Percentiles rank a stretch among this genome's conserved stretches.
These are phyloP conservation scores for Suillus decipiens DNA, from an alignment of 768 basidiomycete species.

Conservation along the genomic window DNA sequence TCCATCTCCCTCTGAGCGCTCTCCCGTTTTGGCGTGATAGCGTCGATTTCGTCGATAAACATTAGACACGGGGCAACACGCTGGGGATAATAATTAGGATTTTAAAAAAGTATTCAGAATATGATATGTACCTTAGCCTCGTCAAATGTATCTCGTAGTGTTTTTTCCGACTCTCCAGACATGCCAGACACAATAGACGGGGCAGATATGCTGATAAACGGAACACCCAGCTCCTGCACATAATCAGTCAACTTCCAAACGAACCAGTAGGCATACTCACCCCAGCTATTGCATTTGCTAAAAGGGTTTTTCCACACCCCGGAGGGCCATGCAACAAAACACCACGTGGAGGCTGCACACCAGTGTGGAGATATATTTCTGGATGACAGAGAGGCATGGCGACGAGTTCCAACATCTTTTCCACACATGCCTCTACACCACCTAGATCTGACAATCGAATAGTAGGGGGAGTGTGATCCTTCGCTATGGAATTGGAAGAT, in stretches of 20 bases:
- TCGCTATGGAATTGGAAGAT: slow-evolving; percentile 27
- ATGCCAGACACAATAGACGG: slow-evolving; percentile 97
- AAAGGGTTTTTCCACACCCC: slow-evolving; percentile 93
- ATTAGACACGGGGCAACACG: slow-evolving; percentile 89
- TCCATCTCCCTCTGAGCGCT: slow-evolving; percentile 99
- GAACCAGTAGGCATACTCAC: slow-evolving; percentile 46
- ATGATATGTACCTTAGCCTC: slow-evolving; percentile 78
- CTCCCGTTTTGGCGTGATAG: slow-evolving; percentile 96
- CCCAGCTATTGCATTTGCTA: slow-evolving; percentile 95
- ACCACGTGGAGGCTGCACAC: slow-evolving; percentile 89
- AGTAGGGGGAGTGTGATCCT: slow-evolving; percentile 68
- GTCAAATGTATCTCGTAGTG: slow-evolving; percentile 92
- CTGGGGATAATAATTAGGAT: slow-evolving; percentile 38
- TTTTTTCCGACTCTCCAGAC: slow-evolving; percentile 99
- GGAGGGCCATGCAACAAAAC: slow-evolving; percentile 94
- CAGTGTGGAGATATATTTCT: slow-evolving; percentile 92
- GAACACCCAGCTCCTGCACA: slow-evolving; percentile 81
- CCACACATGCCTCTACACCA: slow-evolving; percentile 81
- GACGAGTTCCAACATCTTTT: slow-evolving; percentile 95
- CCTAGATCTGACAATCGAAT: slow-evolving; percentile 84
- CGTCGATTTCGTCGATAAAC: slow-evolving; percentile 98
- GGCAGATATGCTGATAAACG: slow-evolving; percentile 93
- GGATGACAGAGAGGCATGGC: slow-evolving; percentile 95
- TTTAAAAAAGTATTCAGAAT: background rate
- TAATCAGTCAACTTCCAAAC: background rate